Evolutionary conservation across 495 filamentous ascomycete genomes (phyloP), one percentile per base, ranked within the genome.

Genomic region (Lasiosphaeris hirsuta): DNA sequence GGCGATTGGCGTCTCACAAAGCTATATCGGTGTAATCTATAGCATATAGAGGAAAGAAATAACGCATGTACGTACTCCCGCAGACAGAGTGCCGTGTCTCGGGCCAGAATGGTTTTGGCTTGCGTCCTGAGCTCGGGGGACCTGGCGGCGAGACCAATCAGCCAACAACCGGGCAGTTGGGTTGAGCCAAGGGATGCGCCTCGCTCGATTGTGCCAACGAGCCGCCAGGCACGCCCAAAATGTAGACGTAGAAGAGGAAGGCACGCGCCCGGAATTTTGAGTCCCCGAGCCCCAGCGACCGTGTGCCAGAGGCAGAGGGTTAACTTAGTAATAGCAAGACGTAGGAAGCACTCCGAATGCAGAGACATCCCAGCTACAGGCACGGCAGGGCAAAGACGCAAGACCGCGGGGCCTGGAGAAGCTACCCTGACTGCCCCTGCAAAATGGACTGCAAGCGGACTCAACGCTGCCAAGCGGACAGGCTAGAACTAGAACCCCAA

Each of bases 1-100:
- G 62, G 56, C 62, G 60, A 69, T 54, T 68, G 50, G 46, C 41
- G 45, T 46, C 23, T 62, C 41, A 36, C 13, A 43, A 52, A 56
- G 56, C 59, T 71, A 71, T 70, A 71, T 68, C 65, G 48, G 63
- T 37, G 61, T 50, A 69, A 70, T 71, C 69, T 61, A 51, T 54
- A 56, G 63, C 62, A 61, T 60, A 71, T 62, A 64, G 59, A 39
- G 57, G 39, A 59, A 64, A 60, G 49, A 70, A 72, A 73, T 70
- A 56, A 72, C 70, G 72, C 70, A 72, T 47, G 52, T 17, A 59
- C 51, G 38, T 47, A 13, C 56, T 61, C 57, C 58, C 35, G 56
- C 49, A 61, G 39, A 50, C 34, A 55, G 36, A 19, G 33, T 43
- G 13, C 49, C 38, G 44, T 30, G 14, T 30, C 14, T 56, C 8